A percentile compares a stretch with the other conserved stretches of the same genome.
These are phyloP conservation scores for Yarrowia hollandica DNA, from an alignment of 805 yeast genomes.

Conservation along the genomic window DNA sequence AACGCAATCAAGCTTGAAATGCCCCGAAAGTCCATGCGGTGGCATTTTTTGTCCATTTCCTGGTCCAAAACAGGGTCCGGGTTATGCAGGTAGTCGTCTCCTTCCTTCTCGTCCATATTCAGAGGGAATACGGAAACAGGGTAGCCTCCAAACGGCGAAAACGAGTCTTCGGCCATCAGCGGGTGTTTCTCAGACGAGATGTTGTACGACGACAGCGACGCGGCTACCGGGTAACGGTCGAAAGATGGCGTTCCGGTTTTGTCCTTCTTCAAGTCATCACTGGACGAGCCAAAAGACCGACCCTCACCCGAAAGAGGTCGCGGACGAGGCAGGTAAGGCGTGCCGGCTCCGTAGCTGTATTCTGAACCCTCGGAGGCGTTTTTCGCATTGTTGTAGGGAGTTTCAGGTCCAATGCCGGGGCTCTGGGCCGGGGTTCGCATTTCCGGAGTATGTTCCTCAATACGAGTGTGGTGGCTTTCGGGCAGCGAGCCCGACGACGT, in stretches of 20 bases:
- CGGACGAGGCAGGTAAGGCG: constrained; percentile 6
- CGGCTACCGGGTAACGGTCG: constrained; percentile 22
- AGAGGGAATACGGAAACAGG: constrained; percentile 92
- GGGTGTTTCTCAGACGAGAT: constrained; percentile 14
- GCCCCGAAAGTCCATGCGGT: constrained; percentile 44
- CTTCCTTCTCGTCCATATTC: constrained; percentile 87
- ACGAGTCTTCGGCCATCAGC: constrained; percentile 39
- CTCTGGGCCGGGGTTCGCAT: constrained; percentile 1
- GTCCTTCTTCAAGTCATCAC: not conserved
- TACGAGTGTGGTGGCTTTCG: not conserved
- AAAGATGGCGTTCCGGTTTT: constrained; percentile 11
- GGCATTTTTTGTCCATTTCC: constrained; percentile 56
- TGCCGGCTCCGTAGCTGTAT: constrained; percentile 6
- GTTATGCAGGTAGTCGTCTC: constrained; percentile 92
- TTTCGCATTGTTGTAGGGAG: not conserved
- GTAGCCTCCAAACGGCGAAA: constrained; percentile 89
- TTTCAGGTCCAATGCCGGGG: not conserved
- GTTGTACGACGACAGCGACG: not conserved
- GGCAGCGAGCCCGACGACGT: not conserved
- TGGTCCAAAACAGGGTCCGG: constrained; percentile 96
- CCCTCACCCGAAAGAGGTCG: not conserved
- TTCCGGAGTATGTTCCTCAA: not conserved
- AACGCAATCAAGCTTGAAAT: constrained; percentile 45
- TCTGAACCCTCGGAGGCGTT: not conserved
- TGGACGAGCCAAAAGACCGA: constrained; percentile 7